phyloP scores from a whole-genome alignment of 768 basidiomycete genomes.

The Naematelia encephala region DNA sequence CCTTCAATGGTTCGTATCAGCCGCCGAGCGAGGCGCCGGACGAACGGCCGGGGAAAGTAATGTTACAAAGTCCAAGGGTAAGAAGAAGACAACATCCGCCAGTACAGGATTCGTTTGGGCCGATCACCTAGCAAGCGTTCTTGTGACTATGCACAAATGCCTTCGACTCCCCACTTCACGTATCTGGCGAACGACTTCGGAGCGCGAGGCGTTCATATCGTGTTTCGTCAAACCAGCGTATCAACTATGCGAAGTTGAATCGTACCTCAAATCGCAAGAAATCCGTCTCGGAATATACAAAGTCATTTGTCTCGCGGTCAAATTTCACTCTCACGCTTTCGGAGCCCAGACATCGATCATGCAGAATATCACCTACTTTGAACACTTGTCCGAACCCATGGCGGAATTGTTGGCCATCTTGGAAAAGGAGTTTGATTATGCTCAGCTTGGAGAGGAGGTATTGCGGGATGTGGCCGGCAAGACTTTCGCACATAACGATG shows the following conservation, averaged over 20 bases:
- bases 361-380: constrained; percentile 86
- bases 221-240: constrained; percentile 87
- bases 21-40: constrained; percentile 71
- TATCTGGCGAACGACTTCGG: constrained; percentile 84
- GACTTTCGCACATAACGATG: constrained; percentile 56
- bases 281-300: constrained; percentile 78
- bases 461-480: constrained; percentile 55
- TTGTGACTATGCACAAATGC: constrained; percentile 69
- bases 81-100: constrained; percentile 50
- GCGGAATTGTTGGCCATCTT: constrained; percentile 80
- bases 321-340: constrained; percentile 78
- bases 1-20: constrained; percentile 81
- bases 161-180: constrained; percentile 67
- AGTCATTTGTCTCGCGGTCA: constrained; percentile 85
- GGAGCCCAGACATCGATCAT: constrained; percentile 86
- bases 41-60: constrained; percentile 28
- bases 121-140: constrained; percentile 67
- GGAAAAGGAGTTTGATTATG: constrained; percentile 79
- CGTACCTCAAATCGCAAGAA: constrained; percentile 74
- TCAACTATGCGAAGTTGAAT: constrained; percentile 77
- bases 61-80: constrained; percentile 12
- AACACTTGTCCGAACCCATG: constrained; percentile 90
- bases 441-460: constrained; percentile 85
- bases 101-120: constrained; percentile 57
- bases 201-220: constrained; percentile 78